These are phyloP conservation scores for Trypanosoma cruzi DNA, from an alignment of 208 protist species.

Conservation along the genomic window DNA sequence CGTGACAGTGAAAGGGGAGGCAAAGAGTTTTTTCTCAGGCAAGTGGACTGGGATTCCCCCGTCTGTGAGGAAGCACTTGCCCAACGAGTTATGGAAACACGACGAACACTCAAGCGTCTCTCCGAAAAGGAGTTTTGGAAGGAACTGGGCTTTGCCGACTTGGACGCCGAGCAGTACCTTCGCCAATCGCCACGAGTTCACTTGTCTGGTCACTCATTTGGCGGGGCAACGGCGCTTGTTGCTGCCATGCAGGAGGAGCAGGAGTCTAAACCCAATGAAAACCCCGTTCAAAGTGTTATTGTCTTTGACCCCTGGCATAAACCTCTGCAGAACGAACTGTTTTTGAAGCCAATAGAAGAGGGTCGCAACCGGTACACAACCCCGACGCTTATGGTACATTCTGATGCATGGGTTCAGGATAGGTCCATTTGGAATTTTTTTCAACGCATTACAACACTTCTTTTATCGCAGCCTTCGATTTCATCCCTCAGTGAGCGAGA, in stretches of 20 bases:
- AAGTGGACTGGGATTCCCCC: constrained; percentile 35
- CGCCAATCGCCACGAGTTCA: constrained; percentile 25
- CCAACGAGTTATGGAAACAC: constrained; percentile 48
- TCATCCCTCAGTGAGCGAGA: constrained; percentile 27
- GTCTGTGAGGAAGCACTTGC: constrained; percentile 62
- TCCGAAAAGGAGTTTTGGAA: constrained; percentile 41
- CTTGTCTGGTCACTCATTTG: constrained; percentile 86
- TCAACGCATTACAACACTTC: constrained; percentile 13
- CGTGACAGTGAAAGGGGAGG: constrained; percentile 38
- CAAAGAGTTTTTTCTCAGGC: constrained; percentile 34
- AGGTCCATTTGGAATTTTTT: constrained; percentile 53
- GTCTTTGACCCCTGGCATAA: constrained; percentile 76
- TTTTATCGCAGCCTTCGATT: constrained; percentile 32
- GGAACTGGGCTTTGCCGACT: constrained; percentile 30
- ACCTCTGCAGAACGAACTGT: constrained; percentile 46
- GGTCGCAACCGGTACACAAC: constrained; percentile 34
- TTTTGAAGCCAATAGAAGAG: constrained; percentile 38
- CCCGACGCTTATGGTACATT: constrained; percentile 67
- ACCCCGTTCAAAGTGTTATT: constrained; percentile 34
- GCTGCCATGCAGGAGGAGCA: constrained; percentile 40
- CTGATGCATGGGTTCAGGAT: constrained; percentile 51
- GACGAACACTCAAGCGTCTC: constrained; percentile 37
- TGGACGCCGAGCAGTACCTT: constrained; percentile 39
- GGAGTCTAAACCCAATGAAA: constrained; percentile 1
- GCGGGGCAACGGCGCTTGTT: constrained; percentile 65